Percentiles rank a stretch among this genome's conserved stretches.
Conservation (phyloP, 345 rosid species). For the Linum trigynum region DNA sequence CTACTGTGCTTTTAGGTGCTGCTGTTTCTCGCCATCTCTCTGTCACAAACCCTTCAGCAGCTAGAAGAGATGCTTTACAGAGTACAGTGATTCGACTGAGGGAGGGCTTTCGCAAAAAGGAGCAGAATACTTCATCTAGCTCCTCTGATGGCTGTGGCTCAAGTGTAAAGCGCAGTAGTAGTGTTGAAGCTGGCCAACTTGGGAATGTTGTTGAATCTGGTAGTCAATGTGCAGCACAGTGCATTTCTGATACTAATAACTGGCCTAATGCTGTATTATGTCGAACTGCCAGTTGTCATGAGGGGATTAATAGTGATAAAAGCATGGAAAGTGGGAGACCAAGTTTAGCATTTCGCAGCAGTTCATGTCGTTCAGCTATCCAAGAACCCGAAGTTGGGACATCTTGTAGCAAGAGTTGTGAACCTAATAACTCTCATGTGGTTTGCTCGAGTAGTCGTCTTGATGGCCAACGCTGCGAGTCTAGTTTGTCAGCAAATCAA, state of each 20-base stretch:
- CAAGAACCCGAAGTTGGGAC: constrained; percentile 81
- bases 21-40: constrained; percentile 91
- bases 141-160: constrained; percentile 99
- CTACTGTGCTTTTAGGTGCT: constrained; percentile 90
- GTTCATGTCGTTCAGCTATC: constrained; percentile 78
- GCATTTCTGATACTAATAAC: constrained; percentile 38
- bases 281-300: constrained; percentile 69
- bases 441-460: constrained; percentile 81
- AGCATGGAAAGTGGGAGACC: constrained; percentile 96
- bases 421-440: constrained; percentile 45
- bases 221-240: constrained; percentile 36
- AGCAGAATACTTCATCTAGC: constrained; percentile 80
- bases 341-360: constrained; percentile 75
- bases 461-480: constrained; percentile 92
- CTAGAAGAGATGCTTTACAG: constrained; percentile 92
- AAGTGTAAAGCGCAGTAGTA: constrained; percentile 85
- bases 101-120: constrained; percentile 94
- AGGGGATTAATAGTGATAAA: constrained; percentile 79
- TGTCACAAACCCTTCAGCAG: constrained; percentile 79
- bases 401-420: constrained; percentile 52
- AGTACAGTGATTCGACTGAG: constrained; percentile 93
- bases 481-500: constrained; percentile 77
- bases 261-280: constrained; percentile 46
- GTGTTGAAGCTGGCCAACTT: constrained; percentile 70
- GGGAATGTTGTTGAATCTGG: constrained; percentile 51